Evolutionary conservation across 208 protist genomes (phyloP).

Genomic region (Leishmania martiniquensis): DNA sequence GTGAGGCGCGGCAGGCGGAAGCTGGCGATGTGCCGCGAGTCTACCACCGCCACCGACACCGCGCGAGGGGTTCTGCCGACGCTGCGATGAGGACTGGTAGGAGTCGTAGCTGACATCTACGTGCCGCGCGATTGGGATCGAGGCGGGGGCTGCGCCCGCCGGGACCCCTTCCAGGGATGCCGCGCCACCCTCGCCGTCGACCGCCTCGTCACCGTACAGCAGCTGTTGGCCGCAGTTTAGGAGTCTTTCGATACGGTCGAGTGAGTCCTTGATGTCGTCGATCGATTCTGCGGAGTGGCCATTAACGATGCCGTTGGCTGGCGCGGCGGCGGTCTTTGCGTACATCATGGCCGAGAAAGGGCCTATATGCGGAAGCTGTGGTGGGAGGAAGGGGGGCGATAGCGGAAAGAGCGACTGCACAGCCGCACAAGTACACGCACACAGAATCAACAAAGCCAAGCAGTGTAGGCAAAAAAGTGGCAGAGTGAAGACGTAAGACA

Average conservation of each 20-base stretch:
- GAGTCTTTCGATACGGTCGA: slow-evolving; percentile 59
- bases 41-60: not conserved
- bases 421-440: not conserved
- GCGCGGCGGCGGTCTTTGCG: not conserved
- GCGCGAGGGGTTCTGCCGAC: not conserved
- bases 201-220: slow-evolving; percentile 47
- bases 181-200: not conserved
- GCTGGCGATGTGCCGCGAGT: not conserved
- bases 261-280: slow-evolving; percentile 51
- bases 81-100: slow-evolving; percentile 17
- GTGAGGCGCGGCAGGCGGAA: too few relatives aligned
- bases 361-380: not conserved
- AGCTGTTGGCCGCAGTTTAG: slow-evolving; percentile 55
- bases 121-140: slow-evolving; percentile 1
- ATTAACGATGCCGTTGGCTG: not conserved
- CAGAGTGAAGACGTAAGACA: not conserved
- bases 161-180: not conserved
- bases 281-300: slow-evolving; percentile 9
- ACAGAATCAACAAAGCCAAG: not conserved
- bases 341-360: not conserved
- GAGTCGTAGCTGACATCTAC: slow-evolving; percentile 8
- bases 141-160: not conserved
- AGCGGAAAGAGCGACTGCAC: not conserved
- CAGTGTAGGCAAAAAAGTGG: too few relatives aligned
- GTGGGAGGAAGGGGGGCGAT: not conserved